Evolutionary conservation across 78 protist genomes (phyloP).

Genomic region (Pigoraptor vietnamica): DNA sequence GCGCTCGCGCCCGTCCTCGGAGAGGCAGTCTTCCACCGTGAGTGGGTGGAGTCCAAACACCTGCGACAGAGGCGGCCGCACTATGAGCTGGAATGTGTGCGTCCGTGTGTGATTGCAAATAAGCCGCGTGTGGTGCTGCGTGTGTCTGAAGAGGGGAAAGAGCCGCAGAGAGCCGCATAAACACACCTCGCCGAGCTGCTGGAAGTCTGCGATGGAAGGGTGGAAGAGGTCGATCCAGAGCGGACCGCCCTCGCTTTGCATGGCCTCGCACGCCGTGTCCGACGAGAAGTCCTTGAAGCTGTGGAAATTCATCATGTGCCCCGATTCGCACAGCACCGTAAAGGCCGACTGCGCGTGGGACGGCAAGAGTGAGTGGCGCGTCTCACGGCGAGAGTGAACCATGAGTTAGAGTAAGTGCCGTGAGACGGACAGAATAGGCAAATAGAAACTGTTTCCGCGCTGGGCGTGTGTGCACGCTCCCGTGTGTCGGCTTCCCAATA

Average conservation of each 20-base stretch:
- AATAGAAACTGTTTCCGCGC: background rate
- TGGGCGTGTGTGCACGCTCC: background rate
- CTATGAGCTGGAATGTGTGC: no score
- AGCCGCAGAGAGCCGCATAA: background rate
- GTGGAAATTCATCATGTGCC: background rate
- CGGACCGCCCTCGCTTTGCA: background rate
- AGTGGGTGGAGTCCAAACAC: constrained; percentile 16
- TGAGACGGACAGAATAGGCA: background rate
- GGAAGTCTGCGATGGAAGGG: background rate
- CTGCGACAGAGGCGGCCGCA: no score
- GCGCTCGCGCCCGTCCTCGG: constrained; percentile 7
- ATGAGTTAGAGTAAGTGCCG: background rate
- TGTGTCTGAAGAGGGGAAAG: background rate
- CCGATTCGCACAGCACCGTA: background rate
- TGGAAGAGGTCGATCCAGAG: background rate
- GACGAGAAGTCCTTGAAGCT: background rate
- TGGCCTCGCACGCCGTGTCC: background rate
- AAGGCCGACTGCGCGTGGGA: background rate
- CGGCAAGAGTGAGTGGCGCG: no score
- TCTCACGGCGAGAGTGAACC: no score
- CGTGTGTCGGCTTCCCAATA: no score
- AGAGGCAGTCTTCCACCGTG: constrained; percentile 10
- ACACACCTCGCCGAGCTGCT: background rate
- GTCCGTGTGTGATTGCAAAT: no score
- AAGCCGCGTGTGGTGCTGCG: background rate